Base-by-base conservation (phyloP, 2,329 filamentous ascomycete species). In the Talaromyces sp. region DNA sequence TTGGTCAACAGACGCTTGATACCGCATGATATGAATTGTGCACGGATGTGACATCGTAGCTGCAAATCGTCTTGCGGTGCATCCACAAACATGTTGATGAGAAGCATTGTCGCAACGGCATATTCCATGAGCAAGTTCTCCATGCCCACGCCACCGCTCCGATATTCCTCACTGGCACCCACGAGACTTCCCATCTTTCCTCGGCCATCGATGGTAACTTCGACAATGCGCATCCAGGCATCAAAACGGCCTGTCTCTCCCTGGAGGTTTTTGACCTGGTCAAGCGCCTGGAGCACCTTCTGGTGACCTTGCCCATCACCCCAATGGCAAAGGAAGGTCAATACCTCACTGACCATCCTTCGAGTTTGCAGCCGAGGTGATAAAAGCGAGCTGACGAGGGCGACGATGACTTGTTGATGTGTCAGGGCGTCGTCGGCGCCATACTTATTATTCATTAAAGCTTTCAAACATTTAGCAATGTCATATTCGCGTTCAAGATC, bases 81-180 rank as follows among this genome's bases (percentile, higher is more conserved):
- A 75, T 97, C 94, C 63, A 99, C 87, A 67, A 97, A 85, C 88
- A 95, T 96, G 78, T 97, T 99, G 81, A 97, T 86, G 70, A 99
- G 83, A 72, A 97, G 92, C 70, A 99, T 84, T 1, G 92, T 96
- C 35, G 93, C 91, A 54, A 97, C 91, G 43, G 92, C 93, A 72
- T 99, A 99, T 82, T 99, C 94, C 94, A 99, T 97, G 58, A 99
- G 83, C 69, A 97, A 81, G 75, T 97, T 97, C 83, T 99, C 94
- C 88, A 97, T 96, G 73, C 94, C 94, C 70, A 97, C 95, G 65
- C 94, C 94, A 65, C 94, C 94, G 69, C 90, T 96, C 67, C 94
- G 89, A 61, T 96, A 88, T 78, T 99, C 94, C 70, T 97, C 94
- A 70, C 92, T 97, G 32, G 94, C 94, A 65, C 94, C 94, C 29